A percentile compares a stretch with the other conserved stretches of the same genome.
Evolutionary conservation across 768 basidiomycete species (phyloP).

Genomic region (Leucocoprinus leucothites): DNA sequence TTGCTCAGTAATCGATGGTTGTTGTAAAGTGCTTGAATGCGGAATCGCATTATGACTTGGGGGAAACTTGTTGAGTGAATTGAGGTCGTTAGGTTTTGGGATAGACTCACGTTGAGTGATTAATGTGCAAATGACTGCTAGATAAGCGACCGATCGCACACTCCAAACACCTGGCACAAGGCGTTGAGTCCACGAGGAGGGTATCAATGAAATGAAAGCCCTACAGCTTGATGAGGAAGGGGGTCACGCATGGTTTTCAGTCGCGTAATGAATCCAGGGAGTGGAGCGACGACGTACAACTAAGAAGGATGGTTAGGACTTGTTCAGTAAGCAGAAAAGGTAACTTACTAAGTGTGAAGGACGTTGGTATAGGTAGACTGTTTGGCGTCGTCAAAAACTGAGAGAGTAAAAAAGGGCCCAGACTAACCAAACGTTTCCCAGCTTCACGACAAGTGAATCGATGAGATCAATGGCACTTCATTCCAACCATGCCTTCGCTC

Average conservation of each 20-base stretch:
- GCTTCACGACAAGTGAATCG: neutral
- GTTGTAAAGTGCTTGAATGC: constrained; percentile 23
- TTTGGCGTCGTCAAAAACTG: neutral
- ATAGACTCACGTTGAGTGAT: constrained; percentile 20
- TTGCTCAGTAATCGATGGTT: constrained; percentile 14
- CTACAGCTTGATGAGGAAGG: constrained; percentile 6
- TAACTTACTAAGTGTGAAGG: neutral
- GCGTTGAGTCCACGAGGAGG: neutral
- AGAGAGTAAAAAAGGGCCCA: neutral
- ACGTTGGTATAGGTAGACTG: neutral
- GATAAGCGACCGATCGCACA: constrained; percentile 18
- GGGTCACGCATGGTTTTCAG: neutral
- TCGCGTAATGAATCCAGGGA: neutral
- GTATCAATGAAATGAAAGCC: neutral
- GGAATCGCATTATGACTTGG: constrained; percentile 25
- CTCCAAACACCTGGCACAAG: constrained; percentile 19
- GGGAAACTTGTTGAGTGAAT: neutral
- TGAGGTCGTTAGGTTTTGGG: neutral
- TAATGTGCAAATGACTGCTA: constrained; percentile 21
- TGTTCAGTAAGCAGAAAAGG: neutral
- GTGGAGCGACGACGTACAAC: constrained; percentile 2
- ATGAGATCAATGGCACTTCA: neutral
- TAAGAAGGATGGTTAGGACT: neutral
- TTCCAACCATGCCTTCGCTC: neutral
- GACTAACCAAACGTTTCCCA: constrained; percentile 2